Conservation (phyloP, 1,139 yeast species). For the Yamadazyma triangularis region DNA sequence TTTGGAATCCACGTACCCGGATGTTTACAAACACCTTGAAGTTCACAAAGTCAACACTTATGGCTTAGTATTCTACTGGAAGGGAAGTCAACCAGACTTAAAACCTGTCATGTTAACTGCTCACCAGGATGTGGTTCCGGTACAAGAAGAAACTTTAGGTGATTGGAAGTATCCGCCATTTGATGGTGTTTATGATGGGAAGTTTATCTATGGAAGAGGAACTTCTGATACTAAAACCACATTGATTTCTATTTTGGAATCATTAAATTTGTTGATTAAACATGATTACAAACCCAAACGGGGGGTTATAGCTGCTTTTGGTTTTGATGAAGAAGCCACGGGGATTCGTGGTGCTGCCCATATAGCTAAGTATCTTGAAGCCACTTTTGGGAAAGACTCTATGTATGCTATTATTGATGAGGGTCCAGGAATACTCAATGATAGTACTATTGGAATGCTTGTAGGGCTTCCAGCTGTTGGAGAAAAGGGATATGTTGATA, state of each 20-base stretch:
- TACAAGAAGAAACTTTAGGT: conserved; percentile 50
- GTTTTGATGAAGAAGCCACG: conserved; percentile 42
- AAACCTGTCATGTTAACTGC: conserved; percentile 70
- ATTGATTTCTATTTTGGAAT: conserved; percentile 34
- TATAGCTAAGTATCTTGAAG: conserved; percentile 20
- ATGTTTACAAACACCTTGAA: conserved; percentile 43
- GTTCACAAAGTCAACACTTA: conserved; percentile 59
- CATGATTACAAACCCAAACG: conserved; percentile 30
- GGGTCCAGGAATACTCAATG: conserved; percentile 31
- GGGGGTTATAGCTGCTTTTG: conserved; percentile 38
- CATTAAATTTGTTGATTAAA: conserved; percentile 30
- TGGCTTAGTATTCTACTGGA: conserved; percentile 65
- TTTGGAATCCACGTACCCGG: conserved; percentile 55
- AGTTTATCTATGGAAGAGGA: conserved; percentile 37
- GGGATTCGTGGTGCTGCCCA: conserved; percentile 33
- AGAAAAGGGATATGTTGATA: conserved; percentile 39
- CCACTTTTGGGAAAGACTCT: conserved; percentile 30
- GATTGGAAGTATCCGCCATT: conserved; percentile 73
- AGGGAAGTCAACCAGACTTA: conserved; percentile 48
- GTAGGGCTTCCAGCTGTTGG: conserved; percentile 37
- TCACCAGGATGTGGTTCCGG: conserved; percentile 84
- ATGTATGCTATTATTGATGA: conserved; percentile 40
- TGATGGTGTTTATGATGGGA: conserved; percentile 63
- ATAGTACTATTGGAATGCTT: conserved; percentile 25
- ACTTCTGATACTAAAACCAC: conserved; percentile 39